These are phyloP conservation scores for Pythium biforme DNA, from an alignment of 352 stramenopile genomes.

Conservation along the genomic window DNA sequence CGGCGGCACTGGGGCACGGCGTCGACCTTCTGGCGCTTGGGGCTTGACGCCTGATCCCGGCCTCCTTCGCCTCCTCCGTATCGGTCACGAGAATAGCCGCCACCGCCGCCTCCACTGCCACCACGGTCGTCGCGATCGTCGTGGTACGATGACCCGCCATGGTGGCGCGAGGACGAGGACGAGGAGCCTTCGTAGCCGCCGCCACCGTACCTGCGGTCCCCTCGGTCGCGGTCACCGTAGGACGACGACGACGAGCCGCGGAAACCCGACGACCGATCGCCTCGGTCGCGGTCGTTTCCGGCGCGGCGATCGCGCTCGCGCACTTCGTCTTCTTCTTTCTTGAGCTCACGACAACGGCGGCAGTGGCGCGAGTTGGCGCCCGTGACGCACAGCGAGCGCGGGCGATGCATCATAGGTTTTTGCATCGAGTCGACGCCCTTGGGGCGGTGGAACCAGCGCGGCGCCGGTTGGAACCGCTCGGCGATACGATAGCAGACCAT, in stretches of 20 bases:
- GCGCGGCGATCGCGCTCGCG: conserved; percentile 30
- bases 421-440: conserved; percentile 52
- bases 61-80: conserved; percentile 9
- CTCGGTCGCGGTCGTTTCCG: conserved; percentile 29
- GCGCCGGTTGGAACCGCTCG: conserved; percentile 74
- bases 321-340: conserved; percentile 51
- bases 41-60: conserved; percentile 22
- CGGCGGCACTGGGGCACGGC: conserved; percentile 31
- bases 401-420: conserved; percentile 54
- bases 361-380: conserved; percentile 56
- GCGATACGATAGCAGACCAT: conserved; percentile 93
- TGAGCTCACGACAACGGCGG: conserved; percentile 69
- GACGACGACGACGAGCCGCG: conserved; percentile 10
- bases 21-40: conserved; percentile 31
- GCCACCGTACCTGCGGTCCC: conserved; percentile 31
- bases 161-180: conserved; percentile 26
- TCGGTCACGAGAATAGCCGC: conserved; percentile 11
- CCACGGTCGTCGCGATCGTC: conserved; percentile 12
- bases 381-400: conserved; percentile 57
- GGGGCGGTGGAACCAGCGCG: conserved; percentile 65
- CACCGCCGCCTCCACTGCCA: not conserved
- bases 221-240: conserved; percentile 15
- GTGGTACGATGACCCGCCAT: conserved; percentile 8
- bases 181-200: conserved; percentile 27
- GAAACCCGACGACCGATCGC: conserved; percentile 18